phyloP scores from a whole-genome alignment of 2,329 filamentous ascomycete species.

The Curvularia eragrostidis region DNA sequence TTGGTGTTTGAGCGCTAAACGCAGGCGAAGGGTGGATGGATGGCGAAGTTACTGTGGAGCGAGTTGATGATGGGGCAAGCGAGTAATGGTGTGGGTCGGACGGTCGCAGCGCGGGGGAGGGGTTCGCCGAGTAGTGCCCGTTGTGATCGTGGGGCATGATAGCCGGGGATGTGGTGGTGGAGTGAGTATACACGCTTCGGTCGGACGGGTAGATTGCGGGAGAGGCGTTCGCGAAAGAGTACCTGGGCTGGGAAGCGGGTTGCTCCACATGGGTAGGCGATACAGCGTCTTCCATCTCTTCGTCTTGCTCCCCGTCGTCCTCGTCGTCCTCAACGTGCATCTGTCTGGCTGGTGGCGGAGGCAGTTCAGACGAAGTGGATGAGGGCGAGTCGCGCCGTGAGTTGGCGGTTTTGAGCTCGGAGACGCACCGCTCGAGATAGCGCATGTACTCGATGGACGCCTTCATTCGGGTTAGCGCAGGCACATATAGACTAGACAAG shows the following conservation, averaged over 20 bases:
- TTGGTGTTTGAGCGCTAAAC: slow-evolving; percentile 52
- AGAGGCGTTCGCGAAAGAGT: slow-evolving; percentile 40
- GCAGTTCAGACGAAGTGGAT: slow-evolving; percentile 34
- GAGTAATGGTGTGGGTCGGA: slow-evolving; percentile 58
- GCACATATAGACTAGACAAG: too few relatives aligned
- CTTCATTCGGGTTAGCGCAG: slow-evolving; percentile 54
- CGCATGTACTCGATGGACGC: slow-evolving; percentile 95
- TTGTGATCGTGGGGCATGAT: slow-evolving; percentile 51
- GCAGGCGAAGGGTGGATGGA: slow-evolving; percentile 47
- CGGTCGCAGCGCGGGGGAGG: slow-evolving; percentile 49
- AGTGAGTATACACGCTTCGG: slow-evolving; percentile 42
- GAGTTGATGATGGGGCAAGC: slow-evolving; percentile 51
- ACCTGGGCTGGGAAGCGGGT: slow-evolving; percentile 21
- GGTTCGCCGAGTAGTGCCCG: slow-evolving; percentile 54
- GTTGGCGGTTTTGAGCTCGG: slow-evolving; percentile 69
- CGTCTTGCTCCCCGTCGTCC: slow-evolving; percentile 59
- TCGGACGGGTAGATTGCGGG: slow-evolving; percentile 49
- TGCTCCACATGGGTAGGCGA: slow-evolving; percentile 36
- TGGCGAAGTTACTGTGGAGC: slow-evolving; percentile 45
- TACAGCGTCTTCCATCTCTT: slow-evolving; percentile 50
- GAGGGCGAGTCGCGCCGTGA: slow-evolving; percentile 38
- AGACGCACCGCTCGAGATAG: slow-evolving; percentile 88
- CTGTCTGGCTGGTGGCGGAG: slow-evolving; percentile 26
- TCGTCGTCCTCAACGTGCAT: slow-evolving; percentile 51
- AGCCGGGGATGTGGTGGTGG: slow-evolving; percentile 51